Base-by-base conservation (phyloP, 1,284 basidiomycete species). In the Boletus semigastroideus region DNA sequence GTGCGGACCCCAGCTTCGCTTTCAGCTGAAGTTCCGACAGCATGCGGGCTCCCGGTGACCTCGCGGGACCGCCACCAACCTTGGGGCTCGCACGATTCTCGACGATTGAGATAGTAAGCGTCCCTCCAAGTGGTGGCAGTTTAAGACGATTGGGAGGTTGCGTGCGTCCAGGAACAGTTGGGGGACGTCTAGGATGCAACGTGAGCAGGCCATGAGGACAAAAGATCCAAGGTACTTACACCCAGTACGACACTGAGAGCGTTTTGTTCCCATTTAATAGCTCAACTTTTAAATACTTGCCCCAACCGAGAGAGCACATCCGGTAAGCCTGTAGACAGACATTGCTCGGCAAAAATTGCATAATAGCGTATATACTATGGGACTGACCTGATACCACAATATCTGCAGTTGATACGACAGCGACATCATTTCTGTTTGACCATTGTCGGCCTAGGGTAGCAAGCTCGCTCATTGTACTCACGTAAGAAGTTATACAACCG, bases 331-430 rank as follows among this genome's bases (percentile, higher is more conserved):
- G 59, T 9, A 41, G 49, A 34, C n/a, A n/a, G 36, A 9, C 7
- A 22, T 22, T 27, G 27, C 16, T 52, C n/a, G 6, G 36, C 8
- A 7, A 49, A 40, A 33, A 13, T 13, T 14, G 16, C 6, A 7
- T 27, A 9, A 37, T 28, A 22, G 4, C 16, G 5, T 7, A 43
- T 27, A 48, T 27, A 46, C 19, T 25, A 28, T 58, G 17, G 27
- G 38, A 54, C 72, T 28, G 57, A 86, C 87, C 72, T 92, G 89
- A 61, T 84, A 87, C 76, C 84, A 86, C 41, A 93, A 66, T 57
- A 92, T 88, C 68, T 90, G 91, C 11, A 92, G 76, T 63, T 92
- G 89, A 67, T 92, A 93, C 3, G 89, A 87, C 51, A 92, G 69
- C 2, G 89, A 88, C 80, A 92, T 89, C 75, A 89, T 87, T 66